These are phyloP conservation scores for Fusarium sp. DNA, from an alignment of 2,329 filamentous ascomycete species.

Conservation along the genomic window DNA sequence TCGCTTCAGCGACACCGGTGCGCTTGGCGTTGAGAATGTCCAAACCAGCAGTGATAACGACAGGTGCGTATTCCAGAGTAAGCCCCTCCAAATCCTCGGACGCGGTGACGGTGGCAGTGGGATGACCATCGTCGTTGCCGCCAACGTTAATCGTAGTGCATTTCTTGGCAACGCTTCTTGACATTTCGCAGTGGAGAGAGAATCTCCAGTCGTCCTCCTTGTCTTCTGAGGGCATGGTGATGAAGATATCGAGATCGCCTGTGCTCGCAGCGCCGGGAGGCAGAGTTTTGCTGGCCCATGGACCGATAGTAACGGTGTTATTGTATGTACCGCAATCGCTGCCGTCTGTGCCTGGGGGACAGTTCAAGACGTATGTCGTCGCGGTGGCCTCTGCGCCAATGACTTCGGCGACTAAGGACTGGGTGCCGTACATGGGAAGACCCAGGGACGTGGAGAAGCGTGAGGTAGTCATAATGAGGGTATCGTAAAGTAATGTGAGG, in stretches of 20 bases:
- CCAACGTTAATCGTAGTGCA: conserved; percentile 12
- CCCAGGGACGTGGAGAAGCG: conserved; percentile 8
- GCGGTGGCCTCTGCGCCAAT: conserved; percentile 14
- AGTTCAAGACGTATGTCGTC: conserved; percentile 20
- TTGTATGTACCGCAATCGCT: conserved; percentile 20
- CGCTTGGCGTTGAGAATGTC: conserved; percentile 18
- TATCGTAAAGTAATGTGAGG: not conserved
- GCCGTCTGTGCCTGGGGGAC: conserved; percentile 7
- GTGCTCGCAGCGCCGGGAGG: conserved; percentile 12
- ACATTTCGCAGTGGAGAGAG: conserved; percentile 21
- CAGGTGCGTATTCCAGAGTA: not conserved
- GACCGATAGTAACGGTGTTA: conserved; percentile 6
- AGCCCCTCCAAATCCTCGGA: not conserved
- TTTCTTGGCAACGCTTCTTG: not conserved
- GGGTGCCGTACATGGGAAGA: not conserved
- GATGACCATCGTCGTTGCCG: conserved; percentile 11
- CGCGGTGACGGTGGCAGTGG: not conserved
- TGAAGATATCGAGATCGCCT: conserved; percentile 9
- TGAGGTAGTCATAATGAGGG: conserved; percentile 5
- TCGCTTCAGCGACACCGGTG: not conserved
- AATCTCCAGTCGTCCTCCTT: conserved; percentile 4
- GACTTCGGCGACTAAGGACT: conserved; percentile 9
- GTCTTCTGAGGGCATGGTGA: conserved; percentile 1
- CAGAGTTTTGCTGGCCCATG: conserved; percentile 17
- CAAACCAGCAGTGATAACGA: conserved; percentile 12